These are phyloP conservation scores for Bocquillonia castaneifolia DNA, from an alignment of 441 rosid species.

Conservation along the genomic window DNA sequence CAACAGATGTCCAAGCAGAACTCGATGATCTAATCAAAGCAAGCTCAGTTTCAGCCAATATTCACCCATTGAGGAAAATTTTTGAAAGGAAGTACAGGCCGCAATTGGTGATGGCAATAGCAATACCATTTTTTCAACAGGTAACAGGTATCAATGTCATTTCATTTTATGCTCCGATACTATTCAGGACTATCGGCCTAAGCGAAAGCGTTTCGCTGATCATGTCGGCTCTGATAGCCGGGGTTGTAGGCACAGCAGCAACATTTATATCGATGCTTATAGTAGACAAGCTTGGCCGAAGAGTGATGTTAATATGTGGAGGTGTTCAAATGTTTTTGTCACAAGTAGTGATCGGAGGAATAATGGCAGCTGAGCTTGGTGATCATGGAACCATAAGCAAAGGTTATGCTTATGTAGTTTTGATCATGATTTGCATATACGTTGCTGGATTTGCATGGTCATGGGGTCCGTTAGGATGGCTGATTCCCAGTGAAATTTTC, in stretches of 20 bases:
- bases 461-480: conserved; percentile 74
- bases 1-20: conserved; percentile 42
- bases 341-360: conserved; percentile 49
- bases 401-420: conserved; percentile 44
- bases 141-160: conserved; percentile 66
- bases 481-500: conserved; percentile 67
- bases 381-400: conserved; percentile 45
- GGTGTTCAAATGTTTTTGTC: conserved; percentile 60
- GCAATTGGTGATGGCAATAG: conserved; percentile 61
- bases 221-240: conserved; percentile 51
- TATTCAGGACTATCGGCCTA: conserved; percentile 67
- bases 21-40: conserved; percentile 46
- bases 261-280: conserved; percentile 45
- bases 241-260: conserved; percentile 50
- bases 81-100: conserved; percentile 54
- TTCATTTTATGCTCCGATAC: conserved; percentile 69
- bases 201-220: conserved; percentile 60
- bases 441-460: conserved; percentile 68
- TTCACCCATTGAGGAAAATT: conserved; percentile 43
- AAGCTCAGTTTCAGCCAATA: conserved; percentile 37
- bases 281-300: conserved; percentile 64
- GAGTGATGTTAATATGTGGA: conserved; percentile 55
- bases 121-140: conserved; percentile 68
- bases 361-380: conserved; percentile 37
- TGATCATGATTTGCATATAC: conserved; percentile 46